Conservation (phyloP, 805 yeast species). For the Candida orba region DNA sequence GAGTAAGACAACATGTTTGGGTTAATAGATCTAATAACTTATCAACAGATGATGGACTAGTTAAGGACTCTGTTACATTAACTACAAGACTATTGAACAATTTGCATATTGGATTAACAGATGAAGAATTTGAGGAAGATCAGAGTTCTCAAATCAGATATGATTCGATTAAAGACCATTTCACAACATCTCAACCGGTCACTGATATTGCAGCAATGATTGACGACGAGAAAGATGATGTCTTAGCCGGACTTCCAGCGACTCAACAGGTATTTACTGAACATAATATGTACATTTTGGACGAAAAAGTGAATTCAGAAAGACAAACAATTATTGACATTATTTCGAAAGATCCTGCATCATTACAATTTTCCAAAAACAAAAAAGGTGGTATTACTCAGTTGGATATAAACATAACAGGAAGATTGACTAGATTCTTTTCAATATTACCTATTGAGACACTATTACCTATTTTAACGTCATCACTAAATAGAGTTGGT, state of each 20-base stretch:
- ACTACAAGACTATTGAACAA: slow-evolving; percentile 45
- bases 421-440: slow-evolving; percentile 46
- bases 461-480: slow-evolving; percentile 33
- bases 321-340: slow-evolving; percentile 29
- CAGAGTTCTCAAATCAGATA: slow-evolving; percentile 15
- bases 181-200: slow-evolving; percentile 42
- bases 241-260: slow-evolving; percentile 22
- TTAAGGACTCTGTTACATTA: slow-evolving; percentile 44
- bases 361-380: slow-evolving; percentile 36
- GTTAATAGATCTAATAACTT: slow-evolving; percentile 36
- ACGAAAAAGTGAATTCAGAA: slow-evolving; percentile 17
- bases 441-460: slow-evolving; percentile 37
- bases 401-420: slow-evolving; percentile 26
- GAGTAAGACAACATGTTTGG: slow-evolving; percentile 51
- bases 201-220: slow-evolving; percentile 35
- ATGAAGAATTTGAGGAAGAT: slow-evolving; percentile 31
- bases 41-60: slow-evolving; percentile 39
- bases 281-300: slow-evolving; percentile 26
- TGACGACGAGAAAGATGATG: slow-evolving; percentile 27
- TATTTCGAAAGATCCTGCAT: slow-evolving; percentile 44
- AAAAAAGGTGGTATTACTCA: neutral
- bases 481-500: slow-evolving; percentile 37
- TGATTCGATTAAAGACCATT: slow-evolving; percentile 17
- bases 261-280: slow-evolving; percentile 39
- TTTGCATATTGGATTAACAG: slow-evolving; percentile 46